Conservation (phyloP, 1,284 basidiomycete species). For the Irpex lacteus region DNA sequence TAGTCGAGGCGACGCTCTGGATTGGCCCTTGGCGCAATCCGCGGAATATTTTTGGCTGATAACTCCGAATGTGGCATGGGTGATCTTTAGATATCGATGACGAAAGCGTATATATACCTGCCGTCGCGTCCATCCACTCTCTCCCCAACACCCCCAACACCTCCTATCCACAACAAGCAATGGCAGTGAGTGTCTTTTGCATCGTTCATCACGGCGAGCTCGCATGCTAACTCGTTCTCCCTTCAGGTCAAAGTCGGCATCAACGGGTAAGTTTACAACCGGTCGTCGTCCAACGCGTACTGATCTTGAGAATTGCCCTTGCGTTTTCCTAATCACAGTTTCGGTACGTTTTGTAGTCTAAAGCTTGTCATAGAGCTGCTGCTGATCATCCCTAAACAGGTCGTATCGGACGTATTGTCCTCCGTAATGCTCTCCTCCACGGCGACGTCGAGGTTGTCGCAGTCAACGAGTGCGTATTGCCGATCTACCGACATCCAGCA, state of each 20-base stretch:
- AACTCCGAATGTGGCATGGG: not conserved
- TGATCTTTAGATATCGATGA: slow-evolving; percentile 1
- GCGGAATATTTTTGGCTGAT: not conserved
- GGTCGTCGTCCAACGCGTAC: slow-evolving; percentile 6
- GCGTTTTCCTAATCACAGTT: slow-evolving; percentile 44
- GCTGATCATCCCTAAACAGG: slow-evolving; percentile 37
- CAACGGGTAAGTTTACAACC: slow-evolving; percentile 64
- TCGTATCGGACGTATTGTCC: slow-evolving; percentile 97
- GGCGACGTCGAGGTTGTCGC: slow-evolving; percentile 82
- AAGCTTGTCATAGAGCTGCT: not conserved
- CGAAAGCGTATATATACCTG: not conserved
- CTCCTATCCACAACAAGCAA: slow-evolving; percentile 8
- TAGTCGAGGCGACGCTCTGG: not conserved
- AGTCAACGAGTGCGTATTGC: slow-evolving; percentile 77
- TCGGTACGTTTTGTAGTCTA: slow-evolving; percentile 57
- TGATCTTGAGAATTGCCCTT: slow-evolving; percentile 17
- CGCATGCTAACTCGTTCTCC: not conserved
- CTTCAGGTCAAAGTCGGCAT: slow-evolving; percentile 82
- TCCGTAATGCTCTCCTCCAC: slow-evolving; percentile 88
- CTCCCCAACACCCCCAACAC: slow-evolving; percentile 7
- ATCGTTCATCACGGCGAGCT: not conserved
- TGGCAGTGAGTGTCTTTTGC: slow-evolving; percentile 10
- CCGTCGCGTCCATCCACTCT: not conserved
- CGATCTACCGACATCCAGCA: slow-evolving; percentile 9
- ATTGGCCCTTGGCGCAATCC: not conserved